These are phyloP conservation scores for Ophiostoma quercus DNA, from an alignment of 2,329 filamentous ascomycete species.

Conservation along the genomic window DNA sequence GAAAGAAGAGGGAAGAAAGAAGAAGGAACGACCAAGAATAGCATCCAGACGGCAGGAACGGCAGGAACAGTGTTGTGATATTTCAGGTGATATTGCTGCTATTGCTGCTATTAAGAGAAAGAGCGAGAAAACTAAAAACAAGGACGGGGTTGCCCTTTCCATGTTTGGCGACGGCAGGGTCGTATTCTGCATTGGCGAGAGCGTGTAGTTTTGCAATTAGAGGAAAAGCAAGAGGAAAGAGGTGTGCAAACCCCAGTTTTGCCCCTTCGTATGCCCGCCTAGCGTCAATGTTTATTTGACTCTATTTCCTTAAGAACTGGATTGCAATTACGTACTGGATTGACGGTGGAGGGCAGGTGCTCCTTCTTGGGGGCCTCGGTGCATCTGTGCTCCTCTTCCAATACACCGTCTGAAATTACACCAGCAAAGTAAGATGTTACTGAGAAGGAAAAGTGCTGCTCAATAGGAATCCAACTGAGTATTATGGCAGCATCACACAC, in stretches of 20 bases:
- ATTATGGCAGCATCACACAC: too few species aligned
- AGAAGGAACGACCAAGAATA: conserved; percentile 10
- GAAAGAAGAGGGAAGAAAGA: not conserved
- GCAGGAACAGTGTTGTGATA: not conserved
- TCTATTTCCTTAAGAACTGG: not conserved
- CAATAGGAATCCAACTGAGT: too few species aligned
- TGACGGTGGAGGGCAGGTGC: not conserved
- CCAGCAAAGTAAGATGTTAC: too few species aligned
- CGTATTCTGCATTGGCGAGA: not conserved
- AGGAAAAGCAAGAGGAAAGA: too few species aligned
- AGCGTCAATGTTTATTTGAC: not conserved
- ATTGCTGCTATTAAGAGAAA: not conserved
- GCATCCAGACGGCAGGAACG: not conserved
- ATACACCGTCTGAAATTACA: not conserved
- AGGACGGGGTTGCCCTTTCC: conserved; percentile 4
- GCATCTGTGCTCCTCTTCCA: conserved; percentile 1
- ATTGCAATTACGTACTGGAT: not conserved
- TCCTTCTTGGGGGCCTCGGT: not conserved
- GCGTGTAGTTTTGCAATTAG: not conserved
- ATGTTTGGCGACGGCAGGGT: conserved; percentile 1
- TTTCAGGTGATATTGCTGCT: not conserved
- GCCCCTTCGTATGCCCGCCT: not conserved
- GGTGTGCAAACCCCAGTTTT: not conserved
- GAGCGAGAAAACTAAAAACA: not conserved
- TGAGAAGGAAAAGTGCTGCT: too few species aligned